These are phyloP conservation scores for Blastobotrys peoriensis DNA, from an alignment of 805 yeast genomes.

Conservation along the genomic window DNA sequence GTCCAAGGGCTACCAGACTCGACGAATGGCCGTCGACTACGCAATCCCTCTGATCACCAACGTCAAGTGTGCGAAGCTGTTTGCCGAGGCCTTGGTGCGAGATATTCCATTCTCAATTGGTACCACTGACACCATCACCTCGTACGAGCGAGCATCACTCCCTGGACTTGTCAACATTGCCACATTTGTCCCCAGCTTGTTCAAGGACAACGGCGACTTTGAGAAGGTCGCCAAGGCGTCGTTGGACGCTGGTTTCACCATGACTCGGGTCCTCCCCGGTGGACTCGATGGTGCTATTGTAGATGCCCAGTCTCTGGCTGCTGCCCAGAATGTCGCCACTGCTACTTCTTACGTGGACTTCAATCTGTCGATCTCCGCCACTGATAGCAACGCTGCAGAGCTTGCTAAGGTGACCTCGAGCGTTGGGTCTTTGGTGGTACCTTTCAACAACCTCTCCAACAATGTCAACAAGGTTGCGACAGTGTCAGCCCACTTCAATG, in stretches of 20 bases:
- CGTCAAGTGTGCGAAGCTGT: conserved; percentile 92
- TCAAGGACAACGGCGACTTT: conserved; percentile 49
- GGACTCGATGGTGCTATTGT: conserved; percentile 57
- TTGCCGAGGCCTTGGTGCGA: conserved; percentile 89
- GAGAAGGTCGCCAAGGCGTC: conserved; percentile 65
- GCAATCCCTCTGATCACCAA: conserved; percentile 97
- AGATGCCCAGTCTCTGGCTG: conserved; percentile 58
- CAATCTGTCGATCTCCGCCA: conserved; percentile 77
- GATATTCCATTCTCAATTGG: conserved; percentile 50
- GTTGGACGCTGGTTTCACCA: conserved; percentile 82
- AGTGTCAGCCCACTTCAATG: conserved; percentile 69
- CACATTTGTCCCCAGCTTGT: conserved; percentile 66
- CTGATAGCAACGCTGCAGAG: conserved; percentile 57
- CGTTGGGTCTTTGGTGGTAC: conserved; percentile 77
- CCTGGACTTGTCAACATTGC: conserved; percentile 87
- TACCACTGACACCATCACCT: conserved; percentile 81
- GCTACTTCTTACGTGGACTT: conserved; percentile 67
- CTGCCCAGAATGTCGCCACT: conserved; percentile 52
- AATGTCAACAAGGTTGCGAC: conserved; percentile 59
- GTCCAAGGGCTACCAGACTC: conserved; percentile 94
- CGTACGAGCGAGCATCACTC: conserved; percentile 71
- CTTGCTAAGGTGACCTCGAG: conserved; percentile 55
- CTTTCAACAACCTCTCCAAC: conserved; percentile 65
- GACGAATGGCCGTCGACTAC: conserved; percentile 99
- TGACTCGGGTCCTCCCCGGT: conserved; percentile 72